These are phyloP conservation scores for Suillus fuscotomentosus DNA, from an alignment of 768 basidiomycete species.

Conservation along the genomic window DNA sequence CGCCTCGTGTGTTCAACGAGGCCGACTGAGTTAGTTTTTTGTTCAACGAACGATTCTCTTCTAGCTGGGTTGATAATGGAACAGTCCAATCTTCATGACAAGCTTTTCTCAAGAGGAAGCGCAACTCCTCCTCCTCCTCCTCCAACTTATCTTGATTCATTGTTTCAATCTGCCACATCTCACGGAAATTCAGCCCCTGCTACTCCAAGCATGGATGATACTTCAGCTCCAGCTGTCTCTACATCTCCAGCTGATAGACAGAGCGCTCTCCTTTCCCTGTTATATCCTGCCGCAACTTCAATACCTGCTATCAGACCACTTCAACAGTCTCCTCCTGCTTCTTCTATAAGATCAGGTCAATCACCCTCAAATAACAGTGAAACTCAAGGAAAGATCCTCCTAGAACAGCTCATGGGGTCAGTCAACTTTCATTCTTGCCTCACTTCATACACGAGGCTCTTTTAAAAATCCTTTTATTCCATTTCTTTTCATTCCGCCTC, in stretches of 20 bases:
- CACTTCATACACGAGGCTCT: constrained; percentile 28
- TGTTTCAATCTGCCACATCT: constrained; percentile 56
- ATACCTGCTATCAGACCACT: constrained; percentile 20
- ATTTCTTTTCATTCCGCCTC: constrained; percentile 13
- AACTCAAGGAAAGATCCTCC: constrained; percentile 67
- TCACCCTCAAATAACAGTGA: constrained; percentile 57
- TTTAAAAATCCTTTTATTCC: constrained; percentile 20
- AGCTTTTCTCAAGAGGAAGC: constrained; percentile 52
- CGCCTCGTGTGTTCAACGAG: constrained; percentile 27
- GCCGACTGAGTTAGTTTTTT: constrained; percentile 6
- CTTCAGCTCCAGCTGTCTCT: constrained; percentile 30
- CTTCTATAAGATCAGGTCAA: constrained; percentile 51
- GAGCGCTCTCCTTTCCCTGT: constrained; percentile 70
- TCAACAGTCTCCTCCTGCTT: constrained; percentile 51
- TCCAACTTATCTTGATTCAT: constrained; percentile 62
- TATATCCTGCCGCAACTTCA: constrained; percentile 50
- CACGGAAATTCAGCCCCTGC: constrained; percentile 44
- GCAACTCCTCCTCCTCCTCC: constrained; percentile 58
- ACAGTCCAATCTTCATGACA: constrained; percentile 23
- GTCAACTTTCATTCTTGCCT: constrained; percentile 31
- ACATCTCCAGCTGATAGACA: constrained; percentile 60
- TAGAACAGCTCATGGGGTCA: constrained; percentile 86
- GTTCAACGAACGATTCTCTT: background rate
- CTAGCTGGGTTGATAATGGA: background rate
- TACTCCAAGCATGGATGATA: constrained; percentile 41